phyloP scores from a whole-genome alignment of 306 rosid genomes.

The Alnus glutinosa region DNA sequence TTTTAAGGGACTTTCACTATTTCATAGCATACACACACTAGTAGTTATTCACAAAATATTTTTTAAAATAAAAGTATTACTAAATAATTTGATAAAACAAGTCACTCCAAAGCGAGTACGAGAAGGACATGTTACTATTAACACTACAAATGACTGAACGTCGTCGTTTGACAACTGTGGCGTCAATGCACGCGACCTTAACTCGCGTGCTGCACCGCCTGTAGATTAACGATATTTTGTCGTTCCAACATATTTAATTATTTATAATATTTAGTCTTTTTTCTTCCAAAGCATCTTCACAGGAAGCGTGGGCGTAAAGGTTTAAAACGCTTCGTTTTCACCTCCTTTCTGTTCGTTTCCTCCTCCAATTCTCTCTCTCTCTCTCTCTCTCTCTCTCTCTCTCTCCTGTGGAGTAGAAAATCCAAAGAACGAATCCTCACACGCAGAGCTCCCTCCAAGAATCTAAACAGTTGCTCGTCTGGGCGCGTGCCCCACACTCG shows the following conservation, averaged over 20 bases:
- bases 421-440: constrained; percentile 32
- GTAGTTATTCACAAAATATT: no score
- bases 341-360: constrained; percentile 8
- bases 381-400: constrained; percentile 27
- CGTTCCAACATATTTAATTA: neutral
- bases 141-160: neutral
- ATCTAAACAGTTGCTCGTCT: constrained; percentile 40
- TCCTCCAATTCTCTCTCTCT: constrained; percentile 9
- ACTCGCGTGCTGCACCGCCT: constrained; percentile 21
- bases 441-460: constrained; percentile 47
- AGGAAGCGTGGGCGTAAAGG: constrained; percentile 28
- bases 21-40: no score
- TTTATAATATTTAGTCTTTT: neutral
- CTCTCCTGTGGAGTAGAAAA: constrained; percentile 34
- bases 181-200: neutral
- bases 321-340: constrained; percentile 54
- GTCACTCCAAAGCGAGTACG: no score
- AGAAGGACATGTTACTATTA: no score
- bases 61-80: no score
- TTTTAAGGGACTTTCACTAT: no score
- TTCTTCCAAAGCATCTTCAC: constrained; percentile 9
- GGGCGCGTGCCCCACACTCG: constrained; percentile 44
- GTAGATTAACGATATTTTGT: neutral
- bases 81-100: no score
- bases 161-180: neutral